These are phyloP conservation scores for Microsporum canis DNA, from an alignment of 2,329 filamentous ascomycete species.

Conservation along the genomic window DNA sequence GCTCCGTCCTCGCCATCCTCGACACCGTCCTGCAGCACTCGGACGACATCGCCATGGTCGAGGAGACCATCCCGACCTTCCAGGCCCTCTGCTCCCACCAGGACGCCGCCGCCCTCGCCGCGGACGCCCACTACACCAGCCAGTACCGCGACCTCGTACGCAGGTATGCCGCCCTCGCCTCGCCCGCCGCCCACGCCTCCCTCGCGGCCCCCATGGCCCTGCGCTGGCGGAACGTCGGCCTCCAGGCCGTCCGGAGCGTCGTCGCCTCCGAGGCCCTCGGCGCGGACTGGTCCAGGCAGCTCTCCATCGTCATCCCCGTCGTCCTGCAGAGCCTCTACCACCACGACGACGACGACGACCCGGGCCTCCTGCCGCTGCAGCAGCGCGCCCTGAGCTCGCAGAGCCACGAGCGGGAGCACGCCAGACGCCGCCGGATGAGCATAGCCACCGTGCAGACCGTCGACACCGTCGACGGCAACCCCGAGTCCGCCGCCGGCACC, in stretches of 20 bases:
- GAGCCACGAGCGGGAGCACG: constrained; percentile 54
- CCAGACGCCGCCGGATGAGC: constrained; percentile 60
- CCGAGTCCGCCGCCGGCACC: constrained; percentile 57
- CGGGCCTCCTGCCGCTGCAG: constrained; percentile 57
- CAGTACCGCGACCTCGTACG: constrained; percentile 75
- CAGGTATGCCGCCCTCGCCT: constrained; percentile 69
- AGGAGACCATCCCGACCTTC: constrained; percentile 78
- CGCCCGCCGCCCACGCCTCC: constrained; percentile 40
- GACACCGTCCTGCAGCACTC: constrained; percentile 69
- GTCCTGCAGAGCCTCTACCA: constrained; percentile 80
- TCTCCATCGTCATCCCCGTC: constrained; percentile 68
- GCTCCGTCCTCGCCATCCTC: constrained; percentile 73
- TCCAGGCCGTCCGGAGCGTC: constrained; percentile 70
- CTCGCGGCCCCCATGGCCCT: constrained; percentile 55
- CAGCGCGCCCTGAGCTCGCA: constrained; percentile 54
- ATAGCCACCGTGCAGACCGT: constrained; percentile 64
- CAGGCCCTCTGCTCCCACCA: constrained; percentile 81
- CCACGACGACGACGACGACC: constrained; percentile 48
- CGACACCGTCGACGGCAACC: constrained; percentile 57
- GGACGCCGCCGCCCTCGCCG: constrained; percentile 72
- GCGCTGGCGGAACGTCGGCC: constrained; percentile 62
- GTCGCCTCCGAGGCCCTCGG: constrained; percentile 69
- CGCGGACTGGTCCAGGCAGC: constrained; percentile 62
- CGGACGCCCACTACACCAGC: constrained; percentile 69
- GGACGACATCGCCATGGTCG: constrained; percentile 81